A percentile compares a stretch with the other conserved stretches of the same genome.
Evolutionary conservation across 2,329 filamentous ascomycete genomes (phyloP).

Genomic region (Fusarium solani-melongenae): DNA sequence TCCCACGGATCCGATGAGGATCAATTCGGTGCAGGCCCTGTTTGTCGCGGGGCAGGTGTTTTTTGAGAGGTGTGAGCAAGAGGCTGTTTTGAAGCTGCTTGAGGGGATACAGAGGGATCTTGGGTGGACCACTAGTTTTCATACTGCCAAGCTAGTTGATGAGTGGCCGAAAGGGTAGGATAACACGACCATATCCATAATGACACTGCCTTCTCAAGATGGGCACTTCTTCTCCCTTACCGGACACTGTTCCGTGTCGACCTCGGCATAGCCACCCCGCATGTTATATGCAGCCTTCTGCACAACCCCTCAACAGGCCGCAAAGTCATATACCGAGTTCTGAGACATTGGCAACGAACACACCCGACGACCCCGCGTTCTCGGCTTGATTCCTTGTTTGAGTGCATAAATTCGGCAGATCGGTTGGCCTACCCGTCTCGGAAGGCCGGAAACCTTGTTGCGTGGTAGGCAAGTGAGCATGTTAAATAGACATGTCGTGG

Average conservation of each 20-base stretch:
- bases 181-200: not conserved
- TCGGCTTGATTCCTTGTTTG: not conserved
- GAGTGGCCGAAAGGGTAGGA: conserved; percentile 25
- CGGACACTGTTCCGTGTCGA: not conserved
- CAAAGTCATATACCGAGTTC: not conserved
- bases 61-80: conserved; percentile 63
- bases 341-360: not conserved
- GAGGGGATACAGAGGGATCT: conserved; percentile 70
- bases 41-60: conserved; percentile 41
- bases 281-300: not conserved
- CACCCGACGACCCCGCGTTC: not conserved
- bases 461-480: not conserved
- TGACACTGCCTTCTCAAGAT: no score
- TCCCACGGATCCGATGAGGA: conserved; percentile 26
- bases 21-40: conserved; percentile 35
- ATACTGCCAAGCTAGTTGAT: conserved; percentile 28
- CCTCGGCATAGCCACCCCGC: not conserved
- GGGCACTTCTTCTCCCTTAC: not conserved
- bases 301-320: not conserved
- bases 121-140: conserved; percentile 65
- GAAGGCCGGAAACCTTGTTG: not conserved
- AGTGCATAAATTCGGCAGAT: not conserved
- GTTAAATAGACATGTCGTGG: not conserved
- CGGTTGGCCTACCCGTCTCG: not conserved
- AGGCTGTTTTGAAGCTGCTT: conserved; percentile 65